phyloP scores from a whole-genome alignment of 768 basidiomycete species.

The Dentipellis fragilis region DNA sequence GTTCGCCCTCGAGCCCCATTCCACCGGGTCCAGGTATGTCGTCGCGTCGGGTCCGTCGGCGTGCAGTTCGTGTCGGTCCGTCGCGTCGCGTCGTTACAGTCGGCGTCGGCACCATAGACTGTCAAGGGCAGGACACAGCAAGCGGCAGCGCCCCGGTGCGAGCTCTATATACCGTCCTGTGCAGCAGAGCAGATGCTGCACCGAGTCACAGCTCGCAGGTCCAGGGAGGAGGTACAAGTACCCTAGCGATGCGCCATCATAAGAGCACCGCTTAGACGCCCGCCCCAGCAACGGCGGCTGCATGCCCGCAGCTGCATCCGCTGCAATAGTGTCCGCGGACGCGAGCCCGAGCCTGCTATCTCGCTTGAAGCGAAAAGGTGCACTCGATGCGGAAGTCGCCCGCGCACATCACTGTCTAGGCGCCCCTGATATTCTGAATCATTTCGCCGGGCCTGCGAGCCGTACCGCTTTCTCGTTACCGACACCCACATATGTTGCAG shows the following conservation, averaged over 20 bases:
- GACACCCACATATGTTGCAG: no score
- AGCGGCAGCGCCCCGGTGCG: background rate
- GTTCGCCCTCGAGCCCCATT: background rate
- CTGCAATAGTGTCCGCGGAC: no score
- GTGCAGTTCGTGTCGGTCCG: background rate
- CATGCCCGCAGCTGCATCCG: no score
- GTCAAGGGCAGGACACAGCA: background rate
- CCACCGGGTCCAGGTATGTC: background rate
- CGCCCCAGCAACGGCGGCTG: background rate
- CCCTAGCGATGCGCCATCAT: background rate
- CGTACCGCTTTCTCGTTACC: no score
- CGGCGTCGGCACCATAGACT: background rate
- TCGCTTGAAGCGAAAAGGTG: background rate
- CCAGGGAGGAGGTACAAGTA: background rate
- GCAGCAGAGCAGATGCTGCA: background rate
- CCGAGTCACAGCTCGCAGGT: no score
- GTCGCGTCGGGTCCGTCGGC: background rate
- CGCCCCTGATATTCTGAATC: background rate
- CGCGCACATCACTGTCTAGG: background rate
- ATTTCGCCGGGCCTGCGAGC: background rate
- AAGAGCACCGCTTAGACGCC: background rate
- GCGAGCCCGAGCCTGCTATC: background rate
- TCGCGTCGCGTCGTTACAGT: background rate
- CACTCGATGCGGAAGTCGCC: background rate
- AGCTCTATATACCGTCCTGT: background rate